Evolutionary conservation across 1,139 yeast species (phyloP).

Genomic region (Pichia sp.): DNA sequence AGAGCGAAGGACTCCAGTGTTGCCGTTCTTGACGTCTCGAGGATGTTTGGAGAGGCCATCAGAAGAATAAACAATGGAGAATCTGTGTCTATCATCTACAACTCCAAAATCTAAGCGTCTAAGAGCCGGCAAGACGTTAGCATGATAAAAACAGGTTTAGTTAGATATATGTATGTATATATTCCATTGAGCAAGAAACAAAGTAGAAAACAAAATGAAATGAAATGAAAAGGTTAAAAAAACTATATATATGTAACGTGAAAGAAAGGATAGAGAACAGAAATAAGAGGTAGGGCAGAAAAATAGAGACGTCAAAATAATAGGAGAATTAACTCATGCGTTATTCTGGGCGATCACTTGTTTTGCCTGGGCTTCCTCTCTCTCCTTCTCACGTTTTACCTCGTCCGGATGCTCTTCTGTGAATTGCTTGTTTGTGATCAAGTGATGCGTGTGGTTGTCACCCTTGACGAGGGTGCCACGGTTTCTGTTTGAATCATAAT

Average conservation of each 20-base stretch:
- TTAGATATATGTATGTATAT: neutral
- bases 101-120: conserved; percentile 61
- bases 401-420: conserved; percentile 39
- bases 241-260: neutral
- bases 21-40: conserved; percentile 83
- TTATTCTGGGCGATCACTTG: conserved; percentile 11
- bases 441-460: conserved; percentile 45
- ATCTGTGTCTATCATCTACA: conserved; percentile 88
- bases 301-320: no score
- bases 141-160: neutral
- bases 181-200: neutral
- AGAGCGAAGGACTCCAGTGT: conserved; percentile 55
- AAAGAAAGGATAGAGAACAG: neutral
- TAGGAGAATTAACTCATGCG: neutral
- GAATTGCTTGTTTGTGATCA: conserved; percentile 51
- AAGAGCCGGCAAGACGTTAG: no score
- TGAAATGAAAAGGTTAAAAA: neutral
- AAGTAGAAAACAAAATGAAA: neutral
- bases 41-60: conserved; percentile 89
- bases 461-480: conserved; percentile 23
- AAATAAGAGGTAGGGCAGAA: no score
- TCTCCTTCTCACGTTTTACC: conserved; percentile 40
- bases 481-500: conserved; percentile 15
- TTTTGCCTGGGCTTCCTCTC: conserved; percentile 27
- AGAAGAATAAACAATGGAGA: conserved; percentile 97